Evolutionary conservation across 495 filamentous ascomycete species (phyloP).

Genomic region (Aspergillus haitiensis): DNA sequence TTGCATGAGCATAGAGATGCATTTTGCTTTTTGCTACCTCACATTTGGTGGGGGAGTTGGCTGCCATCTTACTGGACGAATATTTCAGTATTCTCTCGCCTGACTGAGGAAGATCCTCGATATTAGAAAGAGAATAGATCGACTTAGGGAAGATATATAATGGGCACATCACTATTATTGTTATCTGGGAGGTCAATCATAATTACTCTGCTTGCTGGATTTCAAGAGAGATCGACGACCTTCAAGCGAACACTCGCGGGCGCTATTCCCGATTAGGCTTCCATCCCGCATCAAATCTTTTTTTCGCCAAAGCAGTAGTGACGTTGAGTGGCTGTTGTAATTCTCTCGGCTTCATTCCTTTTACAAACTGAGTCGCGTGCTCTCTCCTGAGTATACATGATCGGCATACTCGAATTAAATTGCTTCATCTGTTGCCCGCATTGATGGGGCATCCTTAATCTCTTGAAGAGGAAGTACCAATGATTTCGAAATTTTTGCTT

Average conservation of each 20-base stretch:
- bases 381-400: neutral
- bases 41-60: neutral
- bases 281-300: neutral
- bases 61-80: neutral
- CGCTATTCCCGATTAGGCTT: neutral
- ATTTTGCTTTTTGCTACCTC: neutral
- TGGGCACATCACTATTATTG: neutral
- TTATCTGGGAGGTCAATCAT: neutral
- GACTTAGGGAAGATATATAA: neutral
- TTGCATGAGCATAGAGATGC: neutral
- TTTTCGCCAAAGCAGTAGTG: neutral
- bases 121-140: neutral
- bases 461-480: slow-evolving; percentile 17
- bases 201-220: no score
- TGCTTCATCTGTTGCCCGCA: slow-evolving; percentile 10
- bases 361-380: slow-evolving; percentile 6
- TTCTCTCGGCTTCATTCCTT: neutral
- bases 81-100: neutral
- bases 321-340: neutral
- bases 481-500: slow-evolving; percentile 21
- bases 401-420: neutral
- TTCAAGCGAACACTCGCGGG: neutral
- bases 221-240: neutral
- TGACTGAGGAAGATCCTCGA: neutral
- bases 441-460: slow-evolving; percentile 14